Percentiles rank a stretch among this genome's conserved stretches.
phyloP scores from a whole-genome alignment of 768 basidiomycete species.

The Chalciporus pseudorubinellus region DNA sequence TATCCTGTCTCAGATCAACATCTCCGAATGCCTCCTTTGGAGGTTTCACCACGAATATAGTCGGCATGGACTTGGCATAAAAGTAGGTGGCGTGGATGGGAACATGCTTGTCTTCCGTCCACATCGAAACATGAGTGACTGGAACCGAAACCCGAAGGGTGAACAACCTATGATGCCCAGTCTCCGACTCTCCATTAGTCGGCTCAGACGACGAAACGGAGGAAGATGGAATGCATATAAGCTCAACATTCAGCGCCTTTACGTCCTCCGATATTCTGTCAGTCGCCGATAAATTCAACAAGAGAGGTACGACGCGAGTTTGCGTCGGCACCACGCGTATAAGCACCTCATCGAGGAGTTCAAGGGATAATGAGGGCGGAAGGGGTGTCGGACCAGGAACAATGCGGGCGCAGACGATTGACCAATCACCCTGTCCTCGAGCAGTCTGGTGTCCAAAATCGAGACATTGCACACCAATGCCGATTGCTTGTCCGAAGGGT shows the following conservation, averaged over 20 bases:
- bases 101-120: slow-evolving; percentile 36
- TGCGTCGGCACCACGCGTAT: slow-evolving; percentile 58
- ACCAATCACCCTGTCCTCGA: slow-evolving; percentile 50
- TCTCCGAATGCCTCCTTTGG: slow-evolving; percentile 39
- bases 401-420: slow-evolving; percentile 32
- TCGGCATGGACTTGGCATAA: slow-evolving; percentile 52
- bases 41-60: slow-evolving; percentile 56
- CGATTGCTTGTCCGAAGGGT: slow-evolving; percentile 69
- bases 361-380: slow-evolving; percentile 18
- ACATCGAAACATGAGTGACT: slow-evolving; percentile 43
- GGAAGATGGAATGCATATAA: slow-evolving; percentile 29
- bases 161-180: neutral
- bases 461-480: slow-evolving; percentile 56
- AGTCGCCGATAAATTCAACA: slow-evolving; percentile 37
- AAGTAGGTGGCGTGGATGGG: slow-evolving; percentile 60
- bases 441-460: slow-evolving; percentile 12
- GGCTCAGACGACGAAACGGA: neutral
- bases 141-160: slow-evolving; percentile 40
- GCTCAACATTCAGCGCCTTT: slow-evolving; percentile 39
- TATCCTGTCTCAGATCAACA: neutral
- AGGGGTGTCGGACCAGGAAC: neutral
- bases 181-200: neutral
- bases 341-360: slow-evolving; percentile 14
- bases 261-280: slow-evolving; percentile 32
- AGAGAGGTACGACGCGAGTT: slow-evolving; percentile 56